Base-by-base conservation (phyloP, 345 rosid species). In the Noccaea bulbosa region DNA sequence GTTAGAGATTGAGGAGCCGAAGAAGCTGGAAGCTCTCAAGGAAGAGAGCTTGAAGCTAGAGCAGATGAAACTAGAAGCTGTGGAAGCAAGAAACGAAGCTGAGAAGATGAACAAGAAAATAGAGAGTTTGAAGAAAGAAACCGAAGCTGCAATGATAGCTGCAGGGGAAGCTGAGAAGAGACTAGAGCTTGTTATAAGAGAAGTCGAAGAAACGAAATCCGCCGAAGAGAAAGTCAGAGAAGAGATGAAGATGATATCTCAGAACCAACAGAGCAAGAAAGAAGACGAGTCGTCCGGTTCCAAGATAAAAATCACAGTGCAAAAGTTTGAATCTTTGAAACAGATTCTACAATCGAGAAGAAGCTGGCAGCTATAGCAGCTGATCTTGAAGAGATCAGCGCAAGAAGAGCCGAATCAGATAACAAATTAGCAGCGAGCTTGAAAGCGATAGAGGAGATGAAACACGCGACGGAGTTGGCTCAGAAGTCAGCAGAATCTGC, bases 401-500 rank as follows among this genome's bases (percentile, higher is more conserved):
- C 43, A 35, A 81, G 85, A 59, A 85, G 45, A 61, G 41, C 33
- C 0, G 87, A 76, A 52, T 69, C 81, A 0, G 93, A 83, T 37
- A 73, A 35, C n/a, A 84, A 82, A 50, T 8, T 87, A 64, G 88
- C 68, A 63, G 89, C 80, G 5, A 81, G 68, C 37, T 48, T 84
- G 64, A 81, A 80, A 70, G 88, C 87, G 5, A 76, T 88, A 1
- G 85, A 83, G 75, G 92, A 89, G 77, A 85, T 91, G 62, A 75
- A 88, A 35, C 77, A 79, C 6, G 97, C 91, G 6, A 91, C 88
- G 1, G 96, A 84, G 1, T 33, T 84, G 48, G 99, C 98, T 37
- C 63, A 88, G 76, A 88, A 77, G 75, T 83, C 93, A 24, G 88
- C 89, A 11, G 86, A 87, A 49, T 72, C 70, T 57, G 90, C 97